phyloP scores from a whole-genome alignment of 257 asterid species.

The Rubia yunnanensis region DNA sequence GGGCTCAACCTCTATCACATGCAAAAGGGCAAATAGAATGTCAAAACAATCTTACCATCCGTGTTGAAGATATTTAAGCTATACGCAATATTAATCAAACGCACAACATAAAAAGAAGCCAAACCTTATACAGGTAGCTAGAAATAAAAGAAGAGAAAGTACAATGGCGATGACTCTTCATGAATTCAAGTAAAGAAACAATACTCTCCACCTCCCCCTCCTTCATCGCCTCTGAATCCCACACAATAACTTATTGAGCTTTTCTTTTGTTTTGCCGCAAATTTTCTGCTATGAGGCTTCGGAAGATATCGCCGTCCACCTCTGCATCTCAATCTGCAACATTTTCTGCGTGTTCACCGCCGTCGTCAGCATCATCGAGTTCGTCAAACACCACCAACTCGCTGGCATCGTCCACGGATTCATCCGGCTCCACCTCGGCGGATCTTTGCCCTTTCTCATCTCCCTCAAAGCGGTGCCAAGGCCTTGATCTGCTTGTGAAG shows the following conservation, averaged over 20 bases:
- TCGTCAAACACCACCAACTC: slow-evolving; percentile 44
- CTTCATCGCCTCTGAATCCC: not conserved
- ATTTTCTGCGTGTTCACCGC: slow-evolving; percentile 17
- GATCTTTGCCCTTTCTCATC: slow-evolving; percentile 21
- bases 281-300: slow-evolving; percentile 20
- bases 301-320: slow-evolving; percentile 5
- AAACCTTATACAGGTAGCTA: too few relatives aligned
- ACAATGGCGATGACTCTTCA: too few relatives aligned
- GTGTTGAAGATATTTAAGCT: too few relatives aligned
- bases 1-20: too few relatives aligned
- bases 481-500: slow-evolving; percentile 86
- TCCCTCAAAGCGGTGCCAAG: slow-evolving; percentile 43
- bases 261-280: not conserved
- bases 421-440: slow-evolving; percentile 24
- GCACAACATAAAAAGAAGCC: too few relatives aligned
- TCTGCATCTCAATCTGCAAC: slow-evolving; percentile 18
- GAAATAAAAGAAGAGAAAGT: too few relatives aligned
- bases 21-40: too few relatives aligned
- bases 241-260: not conserved
- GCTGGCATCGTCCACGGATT: slow-evolving; percentile 46
- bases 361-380: slow-evolving; percentile 33
- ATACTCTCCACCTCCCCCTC: not conserved
- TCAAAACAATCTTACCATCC: too few relatives aligned
- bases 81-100: too few relatives aligned
- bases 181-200: too few relatives aligned